Base-by-base conservation (phyloP, 768 basidiomycete species). In the Chalciporus sphaerocephalus region DNA sequence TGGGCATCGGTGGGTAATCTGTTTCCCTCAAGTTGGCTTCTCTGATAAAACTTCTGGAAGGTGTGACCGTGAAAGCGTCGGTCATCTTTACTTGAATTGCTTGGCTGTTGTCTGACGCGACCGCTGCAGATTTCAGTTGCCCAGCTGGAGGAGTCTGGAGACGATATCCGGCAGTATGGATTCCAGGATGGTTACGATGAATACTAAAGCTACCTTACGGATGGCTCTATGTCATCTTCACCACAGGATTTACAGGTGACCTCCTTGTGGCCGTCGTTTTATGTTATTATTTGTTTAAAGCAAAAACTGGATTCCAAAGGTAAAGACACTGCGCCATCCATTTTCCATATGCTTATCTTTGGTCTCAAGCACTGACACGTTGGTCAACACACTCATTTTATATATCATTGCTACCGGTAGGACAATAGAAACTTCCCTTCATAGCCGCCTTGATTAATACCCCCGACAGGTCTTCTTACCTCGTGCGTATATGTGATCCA, bases 361-460 rank as follows among this genome's bases (percentile, higher is more conserved):
- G 20, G 7, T 49, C 25, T 33, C 39, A 48, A 80, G 80, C 47
- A 80, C 79, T 16, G 74, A 83, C 42, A 68, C 72, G 2, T 50
- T 81, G 8, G 66, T 81, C 41, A 69, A 65, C 11, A 56, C 66
- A 1, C 68, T 83, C 4, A 72, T 81, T 57, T 34, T 69, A 23
- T 81, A 79, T 47, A 69, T 74, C 2, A 67, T 81, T 42, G 79
- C 80, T 49, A 83, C 80, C 0, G 80, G 80, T 54, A 50, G 52
- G 8, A 13, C n/a, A n/a, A 8, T 3, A 4, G 12, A 13, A 3
- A 62, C 70, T 23, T 21, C 27, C 64, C 12, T 27, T 28, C 5
- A 11, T 30, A 20, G 24, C 2, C 22, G 4, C 37, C 15, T 13
- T 51, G 21, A 35, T 21, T 10, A 13, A 23, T 0, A 1, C 15